phyloP scores from a whole-genome alignment of 768 basidiomycete genomes.

The Mycena chlorophos region DNA sequence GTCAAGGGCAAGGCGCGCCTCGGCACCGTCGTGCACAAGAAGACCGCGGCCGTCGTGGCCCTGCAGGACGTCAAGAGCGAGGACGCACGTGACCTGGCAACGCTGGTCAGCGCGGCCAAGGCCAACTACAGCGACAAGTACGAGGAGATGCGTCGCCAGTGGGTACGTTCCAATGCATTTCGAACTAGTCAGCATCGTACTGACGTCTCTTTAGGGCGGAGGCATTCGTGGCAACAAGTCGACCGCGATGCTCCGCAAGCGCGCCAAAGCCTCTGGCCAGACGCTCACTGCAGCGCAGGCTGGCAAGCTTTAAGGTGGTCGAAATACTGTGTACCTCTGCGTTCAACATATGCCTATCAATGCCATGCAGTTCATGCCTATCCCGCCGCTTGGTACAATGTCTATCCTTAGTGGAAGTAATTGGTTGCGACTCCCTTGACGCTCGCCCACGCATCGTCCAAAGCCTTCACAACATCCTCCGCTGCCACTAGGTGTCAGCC shows the following conservation, averaged over 20 bases:
- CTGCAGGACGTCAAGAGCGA: conserved; percentile 94
- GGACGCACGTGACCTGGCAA: conserved; percentile 91
- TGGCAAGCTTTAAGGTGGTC: conserved; percentile 64
- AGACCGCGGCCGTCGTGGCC: conserved; percentile 90
- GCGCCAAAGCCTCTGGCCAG: conserved; percentile 88
- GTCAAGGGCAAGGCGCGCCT: conserved; percentile 98
- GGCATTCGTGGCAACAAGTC: conserved; percentile 95
- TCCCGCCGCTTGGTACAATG: too few species aligned
- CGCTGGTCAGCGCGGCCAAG: conserved; percentile 90
- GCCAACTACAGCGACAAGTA: conserved; percentile 97
- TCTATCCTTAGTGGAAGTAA: conserved; percentile 34
- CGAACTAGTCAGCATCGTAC: too few species aligned
- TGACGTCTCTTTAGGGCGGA: too few species aligned
- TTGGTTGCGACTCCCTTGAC: conserved; percentile 40
- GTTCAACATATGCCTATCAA: too few species aligned
- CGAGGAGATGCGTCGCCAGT: conserved; percentile 86
- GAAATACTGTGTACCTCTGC: too few species aligned
- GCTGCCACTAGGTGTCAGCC: conserved; percentile 31
- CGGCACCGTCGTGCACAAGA: conserved; percentile 97
- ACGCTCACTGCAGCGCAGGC: conserved; percentile 53
- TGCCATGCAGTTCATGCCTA: too few species aligned
- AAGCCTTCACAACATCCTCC: conserved; percentile 48
- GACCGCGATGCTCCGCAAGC: conserved; percentile 88
- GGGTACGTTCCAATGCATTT: too few species aligned
- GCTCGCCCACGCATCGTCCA: conserved; percentile 52